phyloP scores from a whole-genome alignment of 352 stramenopile species.

The Pythium monospermum region DNA sequence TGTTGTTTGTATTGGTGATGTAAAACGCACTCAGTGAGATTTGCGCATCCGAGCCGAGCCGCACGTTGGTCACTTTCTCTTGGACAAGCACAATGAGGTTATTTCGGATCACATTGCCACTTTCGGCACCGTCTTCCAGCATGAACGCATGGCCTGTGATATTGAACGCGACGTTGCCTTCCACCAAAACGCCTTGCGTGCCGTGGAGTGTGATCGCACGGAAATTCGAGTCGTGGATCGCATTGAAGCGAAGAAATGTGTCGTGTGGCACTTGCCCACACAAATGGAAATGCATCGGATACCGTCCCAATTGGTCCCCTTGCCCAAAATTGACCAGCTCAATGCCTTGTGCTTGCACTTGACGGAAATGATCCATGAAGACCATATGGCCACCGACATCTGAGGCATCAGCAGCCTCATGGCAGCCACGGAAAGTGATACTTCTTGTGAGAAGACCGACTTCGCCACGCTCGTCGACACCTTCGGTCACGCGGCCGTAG shows the following conservation, averaged over 20 bases:
- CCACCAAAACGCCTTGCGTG: slow-evolving; percentile 32
- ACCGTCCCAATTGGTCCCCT: slow-evolving; percentile 33
- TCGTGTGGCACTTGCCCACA: slow-evolving; percentile 16
- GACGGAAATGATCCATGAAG: slow-evolving; percentile 27
- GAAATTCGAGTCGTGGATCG: slow-evolving; percentile 42
- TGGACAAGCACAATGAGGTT: slow-evolving; percentile 46
- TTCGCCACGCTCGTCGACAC: slow-evolving; percentile 50
- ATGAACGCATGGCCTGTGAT: slow-evolving; percentile 44
- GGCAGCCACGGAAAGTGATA: slow-evolving; percentile 48
- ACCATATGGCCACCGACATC: slow-evolving; percentile 41
- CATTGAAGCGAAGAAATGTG: slow-evolving; percentile 31
- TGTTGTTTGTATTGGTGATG: slow-evolving; percentile 50
- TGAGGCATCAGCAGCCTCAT: slow-evolving; percentile 7
- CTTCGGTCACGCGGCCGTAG: slow-evolving; percentile 31
- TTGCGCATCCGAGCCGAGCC: slow-evolving; percentile 23
- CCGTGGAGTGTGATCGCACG: slow-evolving; percentile 43
- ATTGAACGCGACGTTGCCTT: slow-evolving; percentile 43
- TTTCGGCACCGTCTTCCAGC: slow-evolving; percentile 58
- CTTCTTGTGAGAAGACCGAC: slow-evolving; percentile 53
- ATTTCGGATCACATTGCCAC: slow-evolving; percentile 39
- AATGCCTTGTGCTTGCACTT: slow-evolving; percentile 32
- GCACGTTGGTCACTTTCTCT: slow-evolving; percentile 23
- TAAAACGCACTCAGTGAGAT: slow-evolving; percentile 32
- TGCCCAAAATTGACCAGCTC: slow-evolving; percentile 44
- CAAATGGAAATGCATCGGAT: slow-evolving; percentile 49